Evolutionary conservation across 768 basidiomycete species (phyloP), one percentile per base, ranked within the genome.

Genomic region (Naganishia vaughanmartiniae): DNA sequence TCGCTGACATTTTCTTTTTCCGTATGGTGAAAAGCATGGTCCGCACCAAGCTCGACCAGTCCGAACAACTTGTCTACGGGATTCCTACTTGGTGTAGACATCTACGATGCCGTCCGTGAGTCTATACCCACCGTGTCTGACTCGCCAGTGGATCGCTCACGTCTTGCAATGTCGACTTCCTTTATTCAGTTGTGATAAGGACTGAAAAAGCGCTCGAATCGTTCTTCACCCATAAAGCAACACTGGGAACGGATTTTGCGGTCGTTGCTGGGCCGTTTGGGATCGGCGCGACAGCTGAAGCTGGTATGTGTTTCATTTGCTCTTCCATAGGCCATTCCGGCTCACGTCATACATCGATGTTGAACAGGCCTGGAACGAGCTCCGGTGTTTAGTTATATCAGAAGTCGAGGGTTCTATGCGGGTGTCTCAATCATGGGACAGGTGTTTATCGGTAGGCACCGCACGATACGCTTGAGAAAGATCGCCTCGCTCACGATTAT

Each of bases 361-460:
- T n/a, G 57, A 21, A 39, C 24, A 65, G 48, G 48, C n/a, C 14
- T 34, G 17, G 81, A 82, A 55, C 73, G 73, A 33, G 77, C 81
- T 1, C 77, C 81, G 0, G 74, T 81, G n/a, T 78, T 79, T 31
- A 77, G 75, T 66, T 81, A 79, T 67, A 75, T 80, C 39, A 73
- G 73, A 42, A 75, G 73, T 53, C 71, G 75, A 67, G 81, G 81
- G 12, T 69, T 82, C 57, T 82, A 81, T 70, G 81, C 80, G 2
- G 81, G 81, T 46, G 73, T 82, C 2, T 78, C 80, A 65, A 65
- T 82, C 1, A 78, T 81, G 26, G 81, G 81, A 2, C 81, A 82
- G 73, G 78, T 82, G 24, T 80, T 80, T 57, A 75, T 80, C 54
- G 67, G 67, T 69, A 36, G 26, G 67, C 39, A 11, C 1, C n/a